Conservation (phyloP, 2,329 filamentous ascomycete species). For the Thelonectria discophora region DNA sequence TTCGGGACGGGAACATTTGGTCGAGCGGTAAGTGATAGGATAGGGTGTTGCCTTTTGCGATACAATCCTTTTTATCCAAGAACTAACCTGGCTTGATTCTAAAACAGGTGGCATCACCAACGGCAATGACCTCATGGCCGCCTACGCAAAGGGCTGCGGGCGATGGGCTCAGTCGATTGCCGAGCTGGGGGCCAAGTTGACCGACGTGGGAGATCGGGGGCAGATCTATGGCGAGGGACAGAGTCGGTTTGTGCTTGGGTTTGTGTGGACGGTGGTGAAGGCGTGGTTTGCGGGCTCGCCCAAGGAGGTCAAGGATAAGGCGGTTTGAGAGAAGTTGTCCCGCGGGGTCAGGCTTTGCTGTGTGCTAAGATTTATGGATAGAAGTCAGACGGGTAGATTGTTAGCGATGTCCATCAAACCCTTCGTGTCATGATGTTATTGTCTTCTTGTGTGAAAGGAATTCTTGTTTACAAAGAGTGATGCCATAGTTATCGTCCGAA, state of each 20-base stretch:
- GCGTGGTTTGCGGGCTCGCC: constrained; percentile 36
- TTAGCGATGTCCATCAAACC: too few species aligned
- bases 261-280: constrained; percentile 51
- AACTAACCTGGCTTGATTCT: not conserved
- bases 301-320: constrained; percentile 14
- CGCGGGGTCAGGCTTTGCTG: not conserved
- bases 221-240: constrained; percentile 54
- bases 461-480: too few species aligned
- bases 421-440: too few species aligned
- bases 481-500: too few species aligned
- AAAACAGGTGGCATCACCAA: constrained; percentile 61
- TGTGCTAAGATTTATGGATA: too few species aligned
- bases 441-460: too few species aligned
- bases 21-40: constrained; percentile 56
- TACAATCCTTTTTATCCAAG: not conserved
- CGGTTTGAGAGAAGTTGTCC: not conserved
- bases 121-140: constrained; percentile 64
- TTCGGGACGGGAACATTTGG: constrained; percentile 64
- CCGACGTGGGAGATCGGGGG: constrained; percentile 59
- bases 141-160: constrained; percentile 56
- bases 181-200: constrained; percentile 54
- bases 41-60: not conserved
- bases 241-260: constrained; percentile 44
- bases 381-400: too few species aligned
- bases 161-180: constrained; percentile 55